phyloP scores from a whole-genome alignment of 2,329 filamentous ascomycete genomes.

The Pyrenophora seminiperda region DNA sequence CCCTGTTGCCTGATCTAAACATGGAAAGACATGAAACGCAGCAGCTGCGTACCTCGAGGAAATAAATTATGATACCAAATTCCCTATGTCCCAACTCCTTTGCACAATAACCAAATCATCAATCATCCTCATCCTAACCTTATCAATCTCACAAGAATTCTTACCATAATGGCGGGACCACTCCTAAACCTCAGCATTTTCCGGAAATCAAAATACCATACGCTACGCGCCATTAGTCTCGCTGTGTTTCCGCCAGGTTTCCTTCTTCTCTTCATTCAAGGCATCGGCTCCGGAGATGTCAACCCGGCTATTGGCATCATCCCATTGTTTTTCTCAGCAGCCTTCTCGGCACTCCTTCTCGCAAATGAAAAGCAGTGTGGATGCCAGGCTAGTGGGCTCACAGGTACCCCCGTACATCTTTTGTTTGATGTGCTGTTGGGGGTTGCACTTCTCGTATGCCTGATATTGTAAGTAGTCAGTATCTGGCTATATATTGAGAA shows the following conservation, averaged over 20 bases:
- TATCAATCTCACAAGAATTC: neutral
- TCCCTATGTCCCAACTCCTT: too few species aligned
- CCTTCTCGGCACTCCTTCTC: constrained; percentile 28
- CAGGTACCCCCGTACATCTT: constrained; percentile 35
- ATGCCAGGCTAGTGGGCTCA: constrained; percentile 30
- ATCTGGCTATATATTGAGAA: too few species aligned
- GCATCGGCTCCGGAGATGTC: constrained; percentile 24
- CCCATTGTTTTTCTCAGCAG: constrained; percentile 35
- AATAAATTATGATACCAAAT: too few species aligned
- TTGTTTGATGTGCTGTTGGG: constrained; percentile 30
- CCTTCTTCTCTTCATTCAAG: constrained; percentile 34
- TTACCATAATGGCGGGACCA: constrained; percentile 7
- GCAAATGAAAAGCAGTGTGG: constrained; percentile 34
- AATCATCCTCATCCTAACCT: neutral
- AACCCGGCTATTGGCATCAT: constrained; percentile 40
- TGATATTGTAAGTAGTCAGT: constrained; percentile 24
- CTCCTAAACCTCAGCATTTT: constrained; percentile 34
- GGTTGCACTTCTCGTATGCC: constrained; percentile 25
- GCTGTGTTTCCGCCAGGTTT: constrained; percentile 33
- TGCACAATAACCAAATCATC: neutral
- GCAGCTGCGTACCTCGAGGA: too few species aligned
- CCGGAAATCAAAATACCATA: constrained; percentile 26
- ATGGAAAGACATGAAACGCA: neutral
- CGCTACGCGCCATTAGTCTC: constrained; percentile 33
- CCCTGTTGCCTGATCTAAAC: neutral